phyloP scores from a whole-genome alignment of 2,329 filamentous ascomycete genomes.

The Lasiodiplodia theobromae region DNA sequence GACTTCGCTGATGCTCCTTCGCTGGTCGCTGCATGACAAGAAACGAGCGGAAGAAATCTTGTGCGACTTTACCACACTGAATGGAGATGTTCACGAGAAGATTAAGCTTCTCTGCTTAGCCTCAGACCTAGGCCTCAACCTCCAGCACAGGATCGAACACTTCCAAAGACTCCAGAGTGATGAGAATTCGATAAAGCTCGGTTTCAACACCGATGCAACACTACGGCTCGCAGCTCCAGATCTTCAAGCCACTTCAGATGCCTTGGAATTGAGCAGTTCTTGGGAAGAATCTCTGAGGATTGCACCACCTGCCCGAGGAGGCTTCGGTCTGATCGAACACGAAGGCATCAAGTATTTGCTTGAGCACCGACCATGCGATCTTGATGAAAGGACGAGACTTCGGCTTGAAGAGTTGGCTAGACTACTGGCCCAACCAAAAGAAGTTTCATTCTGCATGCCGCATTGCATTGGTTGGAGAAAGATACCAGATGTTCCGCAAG shows the following conservation, averaged over 20 bases:
- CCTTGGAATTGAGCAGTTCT: background rate
- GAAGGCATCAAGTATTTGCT: background rate
- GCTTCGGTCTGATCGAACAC: background rate
- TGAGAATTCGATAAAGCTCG: slow-evolving; percentile 30
- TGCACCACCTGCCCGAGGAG: background rate
- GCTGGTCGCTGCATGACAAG: slow-evolving; percentile 34
- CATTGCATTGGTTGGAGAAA: slow-evolving; percentile 32
- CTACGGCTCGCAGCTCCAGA: slow-evolving; percentile 21
- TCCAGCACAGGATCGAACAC: slow-evolving; percentile 32
- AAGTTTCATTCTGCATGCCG: slow-evolving; percentile 31
- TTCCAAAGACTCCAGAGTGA: slow-evolving; percentile 32
- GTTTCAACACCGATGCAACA: slow-evolving; percentile 33
- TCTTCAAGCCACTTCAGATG: background rate
- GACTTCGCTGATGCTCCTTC: background rate
- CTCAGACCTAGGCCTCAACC: slow-evolving; percentile 30
- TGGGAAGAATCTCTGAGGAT: rapidly evolving
- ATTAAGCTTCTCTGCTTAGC: slow-evolving; percentile 33
- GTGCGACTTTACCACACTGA: slow-evolving; percentile 30
- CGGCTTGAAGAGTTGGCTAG: slow-evolving; percentile 28
- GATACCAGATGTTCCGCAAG: background rate
- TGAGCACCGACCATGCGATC: background rate
- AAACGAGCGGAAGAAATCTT: slow-evolving; percentile 31
- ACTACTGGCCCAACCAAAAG: slow-evolving; percentile 30
- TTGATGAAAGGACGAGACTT: background rate
- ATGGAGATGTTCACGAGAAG: slow-evolving; percentile 32